Conservation (phyloP, 441 rosid species). For the Kokia cookei region DNA sequence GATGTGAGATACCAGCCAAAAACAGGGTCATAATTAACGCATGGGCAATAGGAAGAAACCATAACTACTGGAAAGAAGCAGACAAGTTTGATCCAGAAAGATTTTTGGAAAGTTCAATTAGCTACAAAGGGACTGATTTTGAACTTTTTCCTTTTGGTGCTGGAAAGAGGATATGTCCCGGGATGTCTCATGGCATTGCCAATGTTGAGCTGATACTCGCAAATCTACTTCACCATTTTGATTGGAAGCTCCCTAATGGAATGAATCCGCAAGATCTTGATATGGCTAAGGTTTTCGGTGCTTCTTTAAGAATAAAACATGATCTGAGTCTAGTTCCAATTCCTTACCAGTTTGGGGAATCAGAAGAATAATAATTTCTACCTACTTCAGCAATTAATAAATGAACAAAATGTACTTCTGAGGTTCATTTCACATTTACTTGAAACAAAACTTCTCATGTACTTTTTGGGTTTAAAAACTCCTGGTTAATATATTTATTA, state of each 20-base stretch:
- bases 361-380: not conserved
- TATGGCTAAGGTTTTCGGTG: slow-evolving; percentile 8
- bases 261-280: slow-evolving; percentile 16
- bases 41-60: slow-evolving; percentile 14
- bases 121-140: slow-evolving; percentile 20
- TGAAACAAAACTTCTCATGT: no score
- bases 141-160: slow-evolving; percentile 22
- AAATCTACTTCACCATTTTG: slow-evolving; percentile 26
- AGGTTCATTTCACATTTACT: not conserved
- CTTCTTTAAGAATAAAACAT: not conserved
- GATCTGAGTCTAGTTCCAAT: not conserved
- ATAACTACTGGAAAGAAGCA: slow-evolving; percentile 16
- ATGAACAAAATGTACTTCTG: not conserved
- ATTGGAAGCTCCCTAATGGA: slow-evolving; percentile 22
- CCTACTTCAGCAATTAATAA: not conserved
- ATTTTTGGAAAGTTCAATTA: slow-evolving; percentile 12
- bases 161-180: slow-evolving; percentile 28
- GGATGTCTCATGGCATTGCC: slow-evolving; percentile 14
- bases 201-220: slow-evolving; percentile 20
- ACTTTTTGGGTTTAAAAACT: no score
- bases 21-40: slow-evolving; percentile 17
- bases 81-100: slow-evolving; percentile 15
- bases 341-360: not conserved
- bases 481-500: no score
- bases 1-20: slow-evolving; percentile 9